These are phyloP conservation scores for Oropetium thomaeum DNA, from an alignment of 176 grass and related monocot genomes.

Conservation along the genomic window DNA sequence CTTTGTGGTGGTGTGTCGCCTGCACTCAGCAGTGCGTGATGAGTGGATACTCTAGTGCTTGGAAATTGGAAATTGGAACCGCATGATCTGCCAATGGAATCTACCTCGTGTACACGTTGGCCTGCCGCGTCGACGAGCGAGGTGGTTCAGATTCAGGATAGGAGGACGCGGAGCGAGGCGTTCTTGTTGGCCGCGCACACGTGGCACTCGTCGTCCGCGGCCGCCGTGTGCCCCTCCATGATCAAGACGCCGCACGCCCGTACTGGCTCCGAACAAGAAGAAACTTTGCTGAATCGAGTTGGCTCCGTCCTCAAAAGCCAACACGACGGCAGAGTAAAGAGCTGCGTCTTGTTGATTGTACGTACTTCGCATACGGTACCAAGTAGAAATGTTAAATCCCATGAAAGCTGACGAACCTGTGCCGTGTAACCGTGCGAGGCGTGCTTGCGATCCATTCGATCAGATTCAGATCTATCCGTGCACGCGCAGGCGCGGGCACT, in stretches of 20 bases:
- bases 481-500: neutral
- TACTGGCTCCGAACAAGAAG: too few species aligned
- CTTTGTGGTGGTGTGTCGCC: too few species aligned
- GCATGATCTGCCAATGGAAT: neutral
- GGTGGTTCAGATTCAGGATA: neutral
- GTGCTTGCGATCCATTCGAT: neutral
- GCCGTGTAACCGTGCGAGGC: too few species aligned
- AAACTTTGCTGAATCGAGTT: too few species aligned
- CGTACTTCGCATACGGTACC: too few species aligned
- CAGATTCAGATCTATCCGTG: neutral
- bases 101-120: neutral
- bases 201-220: neutral
- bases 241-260: neutral
- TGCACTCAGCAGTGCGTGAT: too few species aligned
- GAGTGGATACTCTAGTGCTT: too few species aligned
- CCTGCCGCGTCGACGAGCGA: neutral
- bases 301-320: too few species aligned
- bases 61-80: neutral
- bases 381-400: too few species aligned
- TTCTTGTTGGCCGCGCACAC: slow-evolving; percentile 17
- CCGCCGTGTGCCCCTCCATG: slow-evolving; percentile 11
- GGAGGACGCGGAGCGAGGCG: slow-evolving; percentile 25
- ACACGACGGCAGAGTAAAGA: too few species aligned
- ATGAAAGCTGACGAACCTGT: too few species aligned
- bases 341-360: too few species aligned